Evolutionary conservation across 495 filamentous ascomycete genomes (phyloP), one percentile per base, ranked within the genome.

Genomic region (Lophiostoma macrostomum): DNA sequence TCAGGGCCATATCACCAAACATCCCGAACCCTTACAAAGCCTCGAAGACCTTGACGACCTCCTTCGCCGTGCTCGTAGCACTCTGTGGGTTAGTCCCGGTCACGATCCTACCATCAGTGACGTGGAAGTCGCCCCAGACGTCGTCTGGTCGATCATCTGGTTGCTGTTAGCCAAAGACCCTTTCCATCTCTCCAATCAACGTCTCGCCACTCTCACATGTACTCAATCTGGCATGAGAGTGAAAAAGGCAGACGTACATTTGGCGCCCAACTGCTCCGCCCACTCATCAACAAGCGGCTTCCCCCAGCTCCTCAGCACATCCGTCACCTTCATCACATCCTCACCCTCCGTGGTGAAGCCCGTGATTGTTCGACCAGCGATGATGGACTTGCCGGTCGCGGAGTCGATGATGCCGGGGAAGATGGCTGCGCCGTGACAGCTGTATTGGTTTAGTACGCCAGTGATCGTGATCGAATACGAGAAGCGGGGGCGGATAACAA

Each of bases 51-150:
- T 70, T 64, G 6, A 78, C 62, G n/a, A 64, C 70, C 39, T 69
- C 72, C 54, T 69, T 64, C 7, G 73, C 73, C 6, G 71, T 77
- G 4, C 68, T 69, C 0, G 38, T 41, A 13, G 68, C 63, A 56
- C 62, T 68, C 28, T 61, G 53, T 18, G 69, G 69, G 47, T 70
- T 72, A 39, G 46, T 39, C 7, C 68, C 68, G 3, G 65, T 72
- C 6, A 70, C 47, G 19, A 70, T 46, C 18, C 57, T 36, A 0
- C 70, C 68, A 48, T 67, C 73, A 18, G 69, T 64, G 42, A 75
- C 58, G 52, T 72, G 63, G 50, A 73, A 76, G 36, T 70, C 69
- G 65, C 73, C 75, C 75, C 74, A 77, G 25, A 72, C 63, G 6
- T 71, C 74, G 24, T 55, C 31, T 4, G 67, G 53, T 1, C 69